A percentile compares a stretch with the other conserved stretches of the same genome.
Evolutionary conservation across 768 basidiomycete species (phyloP).

Genomic region (Panus rudis): DNA sequence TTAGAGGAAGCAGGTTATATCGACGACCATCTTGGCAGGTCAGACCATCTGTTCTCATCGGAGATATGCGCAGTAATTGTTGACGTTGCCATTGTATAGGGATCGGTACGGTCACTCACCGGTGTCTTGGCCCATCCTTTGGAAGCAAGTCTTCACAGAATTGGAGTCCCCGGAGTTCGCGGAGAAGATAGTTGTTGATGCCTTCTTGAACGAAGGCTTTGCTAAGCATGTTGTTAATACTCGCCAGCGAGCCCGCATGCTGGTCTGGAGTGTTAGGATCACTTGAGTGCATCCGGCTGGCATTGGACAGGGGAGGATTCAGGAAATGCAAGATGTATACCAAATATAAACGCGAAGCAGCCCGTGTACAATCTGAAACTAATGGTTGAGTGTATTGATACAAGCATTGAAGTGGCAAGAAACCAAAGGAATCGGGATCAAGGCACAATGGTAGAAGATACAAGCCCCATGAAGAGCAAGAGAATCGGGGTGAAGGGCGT

Average conservation of each 20-base stretch:
- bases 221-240: conserved; percentile 1
- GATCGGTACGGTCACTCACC: conserved; percentile 24
- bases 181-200: conserved; percentile 12
- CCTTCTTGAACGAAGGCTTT: conserved; percentile 13
- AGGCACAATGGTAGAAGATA: background rate
- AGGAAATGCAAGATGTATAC: background rate
- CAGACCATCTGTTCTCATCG: background rate
- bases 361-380: too few species aligned
- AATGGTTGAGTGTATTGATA: too few species aligned
- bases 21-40: conserved; percentile 22
- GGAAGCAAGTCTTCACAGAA: conserved; percentile 22
- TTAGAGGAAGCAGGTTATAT: conserved; percentile 18
- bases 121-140: conserved; percentile 23
- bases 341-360: background rate
- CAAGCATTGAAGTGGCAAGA: background rate
- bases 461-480: too few species aligned
- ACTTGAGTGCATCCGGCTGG: conserved; percentile 5
- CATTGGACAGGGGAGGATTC: background rate
- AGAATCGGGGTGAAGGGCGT: too few species aligned
- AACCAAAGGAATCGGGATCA: background rate
- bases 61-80: background rate
- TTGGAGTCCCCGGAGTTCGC: conserved; percentile 19
- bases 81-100: conserved; percentile 9
- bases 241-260: conserved; percentile 9
- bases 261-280: conserved; percentile 23